Evolutionary conservation across 1,284 basidiomycete genomes (phyloP).

Genomic region (Papiliotrema fonsecae): DNA sequence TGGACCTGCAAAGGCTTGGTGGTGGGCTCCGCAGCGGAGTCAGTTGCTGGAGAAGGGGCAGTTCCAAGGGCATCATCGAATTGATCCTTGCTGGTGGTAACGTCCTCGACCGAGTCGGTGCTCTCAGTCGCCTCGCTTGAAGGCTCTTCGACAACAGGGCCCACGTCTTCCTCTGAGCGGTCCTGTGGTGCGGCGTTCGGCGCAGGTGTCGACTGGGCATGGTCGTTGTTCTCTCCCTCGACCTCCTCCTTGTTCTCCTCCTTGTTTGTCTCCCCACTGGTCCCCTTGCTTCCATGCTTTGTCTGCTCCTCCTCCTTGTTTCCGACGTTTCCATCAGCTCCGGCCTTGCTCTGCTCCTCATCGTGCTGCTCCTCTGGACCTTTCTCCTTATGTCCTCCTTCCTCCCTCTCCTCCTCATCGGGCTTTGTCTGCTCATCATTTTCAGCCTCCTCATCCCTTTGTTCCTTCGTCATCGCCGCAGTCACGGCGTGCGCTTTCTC

Average conservation of each 20-base stretch:
- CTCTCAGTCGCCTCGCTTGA: slow-evolving; percentile 5
- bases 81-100: background rate
- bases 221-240: background rate
- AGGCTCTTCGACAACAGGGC: slow-evolving; percentile 1
- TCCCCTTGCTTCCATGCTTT: background rate
- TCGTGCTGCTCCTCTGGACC: slow-evolving; percentile 2
- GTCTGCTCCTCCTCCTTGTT: slow-evolving; percentile 2
- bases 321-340: background rate
- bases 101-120: slow-evolving; percentile 1
- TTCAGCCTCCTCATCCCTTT: slow-evolving; percentile 2
- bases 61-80: too few relatives aligned
- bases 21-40: too few relatives aligned
- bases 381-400: slow-evolving; percentile 1
- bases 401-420: background rate
- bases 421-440: background rate
- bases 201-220: background rate
- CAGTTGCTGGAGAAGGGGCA: too few relatives aligned
- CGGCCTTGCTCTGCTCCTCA: background rate
- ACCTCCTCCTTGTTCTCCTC: too few relatives aligned
- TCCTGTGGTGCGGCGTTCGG: background rate
- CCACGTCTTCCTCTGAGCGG: slow-evolving; percentile 1
- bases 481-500: slow-evolving; percentile 4
- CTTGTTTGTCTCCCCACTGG: too few relatives aligned
- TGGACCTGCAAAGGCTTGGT: slow-evolving; percentile 32
- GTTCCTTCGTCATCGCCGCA: slow-evolving; percentile 1